phyloP scores from a whole-genome alignment of 768 basidiomycete species.

The Leccinum variicolor region DNA sequence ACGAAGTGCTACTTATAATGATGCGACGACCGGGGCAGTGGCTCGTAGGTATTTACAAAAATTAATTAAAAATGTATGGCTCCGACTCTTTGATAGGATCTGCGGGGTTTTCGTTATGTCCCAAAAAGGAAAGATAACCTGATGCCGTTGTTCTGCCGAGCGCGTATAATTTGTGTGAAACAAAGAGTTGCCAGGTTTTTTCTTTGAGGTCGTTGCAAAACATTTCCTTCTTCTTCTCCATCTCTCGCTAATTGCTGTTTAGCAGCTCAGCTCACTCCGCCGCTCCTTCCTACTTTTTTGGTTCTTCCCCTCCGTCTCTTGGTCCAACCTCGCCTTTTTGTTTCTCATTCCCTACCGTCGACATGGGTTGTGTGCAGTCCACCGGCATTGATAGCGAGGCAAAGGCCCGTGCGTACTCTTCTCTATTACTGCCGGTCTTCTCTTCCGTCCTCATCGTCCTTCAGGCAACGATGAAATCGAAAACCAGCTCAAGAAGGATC shows the following conservation, averaged over 20 bases:
- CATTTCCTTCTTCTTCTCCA: constrained; percentile 6
- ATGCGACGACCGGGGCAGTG: not conserved
- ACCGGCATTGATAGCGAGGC: constrained; percentile 73
- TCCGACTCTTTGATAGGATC: not conserved
- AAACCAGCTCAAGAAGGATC: constrained; percentile 84
- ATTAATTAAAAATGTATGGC: not conserved
- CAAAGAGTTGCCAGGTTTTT: constrained; percentile 6
- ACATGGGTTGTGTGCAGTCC: constrained; percentile 76
- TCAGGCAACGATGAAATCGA: constrained; percentile 92
- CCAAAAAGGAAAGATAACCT: constrained; percentile 7
- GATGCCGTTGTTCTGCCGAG: constrained; percentile 21
- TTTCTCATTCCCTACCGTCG: constrained; percentile 7
- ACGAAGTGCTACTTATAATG: not conserved
- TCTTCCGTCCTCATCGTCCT: not conserved
- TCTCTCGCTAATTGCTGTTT: constrained; percentile 25
- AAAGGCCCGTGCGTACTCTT: constrained; percentile 66
- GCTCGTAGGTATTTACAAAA: not conserved
- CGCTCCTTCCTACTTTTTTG: constrained; percentile 22
- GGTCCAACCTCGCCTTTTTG: constrained; percentile 2
- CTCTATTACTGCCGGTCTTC: not conserved
- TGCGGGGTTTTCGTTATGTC: constrained; percentile 17
- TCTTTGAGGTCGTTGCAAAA: not conserved
- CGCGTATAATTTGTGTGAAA: constrained; percentile 15
- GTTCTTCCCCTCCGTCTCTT: constrained; percentile 5
- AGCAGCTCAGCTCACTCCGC: constrained; percentile 7